Percentiles rank a stretch among this genome's conserved stretches.
phyloP scores from a whole-genome alignment of 1,284 basidiomycete genomes.

The Boletellus deceptivus region DNA sequence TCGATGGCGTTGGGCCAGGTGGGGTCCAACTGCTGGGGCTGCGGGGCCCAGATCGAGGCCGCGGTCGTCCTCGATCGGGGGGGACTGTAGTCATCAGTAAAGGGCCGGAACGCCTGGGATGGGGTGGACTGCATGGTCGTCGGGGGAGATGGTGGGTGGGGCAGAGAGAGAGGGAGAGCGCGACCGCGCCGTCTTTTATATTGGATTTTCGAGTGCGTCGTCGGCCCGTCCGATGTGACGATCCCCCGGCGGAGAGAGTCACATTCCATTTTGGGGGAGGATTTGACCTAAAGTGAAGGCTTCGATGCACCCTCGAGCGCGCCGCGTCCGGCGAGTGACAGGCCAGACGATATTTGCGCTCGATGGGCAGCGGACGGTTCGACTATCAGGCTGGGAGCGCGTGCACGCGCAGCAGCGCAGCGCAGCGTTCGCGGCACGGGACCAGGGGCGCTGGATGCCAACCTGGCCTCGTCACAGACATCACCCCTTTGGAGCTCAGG shows the following conservation, averaged over 20 bases:
- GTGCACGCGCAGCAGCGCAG: no score
- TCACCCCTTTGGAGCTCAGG: slow-evolving; percentile 22
- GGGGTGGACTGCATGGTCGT: slow-evolving; percentile 28
- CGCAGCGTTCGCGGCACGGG: no score
- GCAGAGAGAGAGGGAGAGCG: slow-evolving; percentile 30
- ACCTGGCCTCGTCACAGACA: slow-evolving; percentile 17
- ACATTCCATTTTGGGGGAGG: slow-evolving; percentile 34
- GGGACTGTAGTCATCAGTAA: slow-evolving; percentile 27
- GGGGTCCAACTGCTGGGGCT: slow-evolving; percentile 60
- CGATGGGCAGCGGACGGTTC: slow-evolving; percentile 19
- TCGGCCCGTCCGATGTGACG: slow-evolving; percentile 31
- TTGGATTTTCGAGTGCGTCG: slow-evolving; percentile 26
- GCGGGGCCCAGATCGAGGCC: slow-evolving; percentile 75
- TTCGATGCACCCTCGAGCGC: slow-evolving; percentile 30
- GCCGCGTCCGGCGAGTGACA: slow-evolving; percentile 24
- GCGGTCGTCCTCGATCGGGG: slow-evolving; percentile 39
- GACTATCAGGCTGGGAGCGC: slow-evolving; percentile 23
- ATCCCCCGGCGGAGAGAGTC: slow-evolving; percentile 29
- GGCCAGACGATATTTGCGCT: slow-evolving; percentile 13
- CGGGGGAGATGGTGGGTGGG: slow-evolving; percentile 24
- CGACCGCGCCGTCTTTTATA: slow-evolving; percentile 30
- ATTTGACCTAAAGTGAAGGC: slow-evolving; percentile 29
- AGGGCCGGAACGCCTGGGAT: slow-evolving; percentile 31
- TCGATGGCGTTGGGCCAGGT: slow-evolving; percentile 66
- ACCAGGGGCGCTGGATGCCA: slow-evolving; percentile 19